phyloP scores from a whole-genome alignment of 345 rosid genomes.

The Citrus hindsii region DNA sequence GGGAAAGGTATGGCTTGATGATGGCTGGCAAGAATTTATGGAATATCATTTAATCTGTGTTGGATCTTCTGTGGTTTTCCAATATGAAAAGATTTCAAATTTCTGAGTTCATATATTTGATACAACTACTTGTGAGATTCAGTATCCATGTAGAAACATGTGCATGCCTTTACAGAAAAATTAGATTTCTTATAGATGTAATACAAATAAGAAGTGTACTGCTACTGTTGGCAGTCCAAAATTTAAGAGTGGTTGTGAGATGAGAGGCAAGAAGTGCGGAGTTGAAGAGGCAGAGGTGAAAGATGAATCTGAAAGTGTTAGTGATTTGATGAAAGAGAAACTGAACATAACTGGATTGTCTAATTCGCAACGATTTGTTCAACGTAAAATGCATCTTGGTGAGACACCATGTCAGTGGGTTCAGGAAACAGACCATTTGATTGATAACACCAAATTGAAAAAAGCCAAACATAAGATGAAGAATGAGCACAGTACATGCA shows the following conservation, averaged over 20 bases:
- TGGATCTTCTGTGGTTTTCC: conserved; percentile 36
- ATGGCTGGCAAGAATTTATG: conserved; percentile 40
- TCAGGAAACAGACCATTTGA: background rate
- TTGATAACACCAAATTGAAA: background rate
- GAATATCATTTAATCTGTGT: conserved; percentile 28
- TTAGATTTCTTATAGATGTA: too few species aligned
- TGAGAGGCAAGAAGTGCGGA: conserved; percentile 14
- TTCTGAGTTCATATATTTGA: conserved; percentile 37
- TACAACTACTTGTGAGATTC: conserved; percentile 17
- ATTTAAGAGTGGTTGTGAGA: too few species aligned
- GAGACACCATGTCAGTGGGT: background rate
- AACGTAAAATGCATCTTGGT: background rate
- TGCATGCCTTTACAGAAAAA: too few species aligned
- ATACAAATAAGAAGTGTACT: too few species aligned
- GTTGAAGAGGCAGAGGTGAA: conserved; percentile 14
- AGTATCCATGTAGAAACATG: background rate
- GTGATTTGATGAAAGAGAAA: conserved; percentile 1
- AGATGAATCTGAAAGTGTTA: background rate
- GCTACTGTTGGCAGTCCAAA: too few species aligned
- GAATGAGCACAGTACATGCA: background rate
- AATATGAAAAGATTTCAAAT: conserved; percentile 30
- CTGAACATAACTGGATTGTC: background rate
- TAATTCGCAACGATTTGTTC: background rate
- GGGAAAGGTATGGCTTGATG: conserved; percentile 35
- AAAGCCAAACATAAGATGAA: too few species aligned